These are phyloP conservation scores for Medicago ruthenica DNA, from an alignment of 306 rosid species.

Conservation along the genomic window DNA sequence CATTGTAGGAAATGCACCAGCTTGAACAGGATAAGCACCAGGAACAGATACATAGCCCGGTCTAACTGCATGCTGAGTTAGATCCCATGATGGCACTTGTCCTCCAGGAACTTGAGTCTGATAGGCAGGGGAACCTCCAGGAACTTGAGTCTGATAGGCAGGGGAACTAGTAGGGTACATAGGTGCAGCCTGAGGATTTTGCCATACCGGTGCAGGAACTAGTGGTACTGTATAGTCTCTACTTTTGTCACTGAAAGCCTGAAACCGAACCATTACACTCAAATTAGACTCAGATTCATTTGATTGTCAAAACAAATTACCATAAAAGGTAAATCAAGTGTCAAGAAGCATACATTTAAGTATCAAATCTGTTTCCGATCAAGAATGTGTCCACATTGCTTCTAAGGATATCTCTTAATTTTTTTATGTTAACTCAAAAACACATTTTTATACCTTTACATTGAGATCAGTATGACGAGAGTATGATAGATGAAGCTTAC, in stretches of 20 bases:
- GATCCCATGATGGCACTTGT: conserved; percentile 81
- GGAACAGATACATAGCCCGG: conserved; percentile 56
- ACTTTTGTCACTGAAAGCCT: conserved; percentile 94
- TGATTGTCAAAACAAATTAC: conserved; percentile 28
- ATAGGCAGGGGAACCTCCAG: conserved; percentile 56
- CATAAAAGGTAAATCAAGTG: conserved; percentile 53
- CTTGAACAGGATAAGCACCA: conserved; percentile 62
- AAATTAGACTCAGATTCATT: conserved; percentile 36
- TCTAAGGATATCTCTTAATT: conserved; percentile 59
- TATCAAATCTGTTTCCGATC: conserved; percentile 63
- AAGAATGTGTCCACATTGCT: conserved; percentile 64
- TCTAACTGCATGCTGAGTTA: conserved; percentile 57
- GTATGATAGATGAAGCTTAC: conserved; percentile 99
- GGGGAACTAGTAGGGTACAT: conserved; percentile 55
- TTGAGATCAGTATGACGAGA: conserved; percentile 99
- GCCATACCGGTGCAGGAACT: conserved; percentile 45
- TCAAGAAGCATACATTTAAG: conserved; percentile 75
- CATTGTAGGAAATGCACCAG: conserved; percentile 52
- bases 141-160: conserved; percentile 58
- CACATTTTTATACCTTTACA: conserved; percentile 91
- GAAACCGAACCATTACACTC: conserved; percentile 32
- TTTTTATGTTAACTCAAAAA: conserved; percentile 58
- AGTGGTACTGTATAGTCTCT: conserved; percentile 56
- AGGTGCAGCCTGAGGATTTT: conserved; percentile 48
- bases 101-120: conserved; percentile 68